phyloP scores from a whole-genome alignment of 371 early-diverging fungal genomes.

The Cokeromyces recurvatus region DNA sequence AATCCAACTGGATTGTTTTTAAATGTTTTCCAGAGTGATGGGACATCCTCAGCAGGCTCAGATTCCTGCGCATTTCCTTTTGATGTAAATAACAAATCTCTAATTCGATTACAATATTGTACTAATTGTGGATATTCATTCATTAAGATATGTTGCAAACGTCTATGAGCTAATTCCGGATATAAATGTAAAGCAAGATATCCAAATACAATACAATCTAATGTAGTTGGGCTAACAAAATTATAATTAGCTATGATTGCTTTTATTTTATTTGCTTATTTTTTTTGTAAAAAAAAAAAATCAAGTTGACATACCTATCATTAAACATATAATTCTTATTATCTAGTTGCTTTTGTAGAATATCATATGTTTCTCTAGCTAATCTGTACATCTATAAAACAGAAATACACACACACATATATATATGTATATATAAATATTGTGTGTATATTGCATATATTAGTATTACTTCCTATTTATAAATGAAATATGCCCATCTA shows the following conservation, averaged over 20 bases:
- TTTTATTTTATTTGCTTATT: too few relatives aligned
- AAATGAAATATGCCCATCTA: too few relatives aligned
- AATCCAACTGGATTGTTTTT: constrained; percentile 41
- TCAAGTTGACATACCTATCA: constrained; percentile 15
- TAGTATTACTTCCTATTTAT: neutral
- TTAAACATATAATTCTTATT: constrained; percentile 68
- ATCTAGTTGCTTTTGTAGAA: constrained; percentile 52
- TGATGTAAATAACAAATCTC: constrained; percentile 8
- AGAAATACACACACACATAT: too few relatives aligned
- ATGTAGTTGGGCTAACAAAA: constrained; percentile 29
- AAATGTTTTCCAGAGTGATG: constrained; percentile 53
- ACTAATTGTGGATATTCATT: constrained; percentile 58
- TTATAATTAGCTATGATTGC: neutral
- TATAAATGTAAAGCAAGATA: constrained; percentile 62
- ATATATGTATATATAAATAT: too few relatives aligned
- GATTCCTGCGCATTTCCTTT: constrained; percentile 16
- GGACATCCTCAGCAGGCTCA: constrained; percentile 35
- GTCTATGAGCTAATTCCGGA: constrained; percentile 59
- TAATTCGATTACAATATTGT: constrained; percentile 55
- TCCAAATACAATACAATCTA: constrained; percentile 71
- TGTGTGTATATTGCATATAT: too few relatives aligned
- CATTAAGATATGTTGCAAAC: constrained; percentile 52
- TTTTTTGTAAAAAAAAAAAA: neutral
- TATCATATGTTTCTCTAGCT: constrained; percentile 52
- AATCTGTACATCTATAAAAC: constrained; percentile 47